These are phyloP conservation scores for Parmelia sp. DNA, from an alignment of 495 filamentous ascomycete genomes.

Conservation along the genomic window DNA sequence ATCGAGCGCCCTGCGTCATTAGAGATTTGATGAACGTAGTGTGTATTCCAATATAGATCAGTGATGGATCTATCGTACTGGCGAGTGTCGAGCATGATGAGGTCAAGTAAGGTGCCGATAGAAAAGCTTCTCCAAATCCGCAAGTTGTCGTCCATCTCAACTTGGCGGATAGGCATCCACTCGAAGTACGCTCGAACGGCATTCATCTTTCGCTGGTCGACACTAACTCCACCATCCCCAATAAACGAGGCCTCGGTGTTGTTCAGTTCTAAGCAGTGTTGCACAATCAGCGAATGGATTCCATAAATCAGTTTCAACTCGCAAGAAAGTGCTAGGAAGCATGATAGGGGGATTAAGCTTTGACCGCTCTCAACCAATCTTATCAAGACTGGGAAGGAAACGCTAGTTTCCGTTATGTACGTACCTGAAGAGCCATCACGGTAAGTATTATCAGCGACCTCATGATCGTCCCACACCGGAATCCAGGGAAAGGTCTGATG, in stretches of 20 bases:
- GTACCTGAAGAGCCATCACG: constrained; percentile 41
- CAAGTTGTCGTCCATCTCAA: constrained; percentile 65
- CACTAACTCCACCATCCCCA: constrained; percentile 51
- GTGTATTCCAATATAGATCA: constrained; percentile 45
- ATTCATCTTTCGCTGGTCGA: constrained; percentile 66
- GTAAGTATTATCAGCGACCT: constrained; percentile 52
- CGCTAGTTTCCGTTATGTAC: neutral
- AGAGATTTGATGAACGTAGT: constrained; percentile 50
- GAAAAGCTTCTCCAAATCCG: constrained; percentile 65
- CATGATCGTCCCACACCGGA: constrained; percentile 66
- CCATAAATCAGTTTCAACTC: neutral
- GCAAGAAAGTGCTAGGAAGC: neutral
- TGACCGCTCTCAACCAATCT: neutral
- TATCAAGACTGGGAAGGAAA: neutral
- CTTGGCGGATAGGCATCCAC: constrained; percentile 46
- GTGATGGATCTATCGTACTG: constrained; percentile 56
- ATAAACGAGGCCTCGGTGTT: constrained; percentile 60
- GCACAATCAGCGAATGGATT: neutral
- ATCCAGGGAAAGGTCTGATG: constrained; percentile 62
- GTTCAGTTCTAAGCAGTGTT: constrained; percentile 35
- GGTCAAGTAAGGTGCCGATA: constrained; percentile 57
- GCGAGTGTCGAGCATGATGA: constrained; percentile 64
- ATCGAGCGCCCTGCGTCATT: constrained; percentile 54
- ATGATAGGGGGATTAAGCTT: neutral
- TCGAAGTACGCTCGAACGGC: constrained; percentile 66